Percentiles rank a stretch among this genome's conserved stretches.
phyloP scores from a whole-genome alignment of 2,329 filamentous ascomycete genomes.

The Exophiala xenobiotica region DNA sequence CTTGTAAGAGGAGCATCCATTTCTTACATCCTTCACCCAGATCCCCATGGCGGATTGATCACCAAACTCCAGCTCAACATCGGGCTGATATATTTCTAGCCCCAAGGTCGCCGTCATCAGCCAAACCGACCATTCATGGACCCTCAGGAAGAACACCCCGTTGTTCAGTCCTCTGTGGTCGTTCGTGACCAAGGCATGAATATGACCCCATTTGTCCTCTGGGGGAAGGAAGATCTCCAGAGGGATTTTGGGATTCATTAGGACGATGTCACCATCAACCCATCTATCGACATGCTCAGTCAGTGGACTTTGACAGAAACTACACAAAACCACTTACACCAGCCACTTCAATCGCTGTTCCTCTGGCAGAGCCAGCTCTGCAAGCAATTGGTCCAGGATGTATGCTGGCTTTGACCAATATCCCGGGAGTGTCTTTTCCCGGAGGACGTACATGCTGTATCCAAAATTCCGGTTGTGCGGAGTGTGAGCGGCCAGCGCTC shows the following conservation, averaged over 20 bases:
- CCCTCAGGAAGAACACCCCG: constrained; percentile 38
- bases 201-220: constrained; percentile 29
- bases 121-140: constrained; percentile 37
- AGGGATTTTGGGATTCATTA: constrained; percentile 38
- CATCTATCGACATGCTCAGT: constrained; percentile 36
- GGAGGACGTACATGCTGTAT: constrained; percentile 39
- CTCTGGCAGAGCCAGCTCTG: constrained; percentile 36
- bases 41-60: constrained; percentile 28
- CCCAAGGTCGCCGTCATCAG: constrained; percentile 35
- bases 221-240: constrained; percentile 40
- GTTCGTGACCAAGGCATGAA: constrained; percentile 36
- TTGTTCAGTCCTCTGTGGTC: constrained; percentile 39
- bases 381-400: constrained; percentile 33
- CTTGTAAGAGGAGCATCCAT: neutral
- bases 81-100: constrained; percentile 32
- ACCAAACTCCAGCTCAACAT: constrained; percentile 28
- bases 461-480: constrained; percentile 37
- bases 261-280: constrained; percentile 37
- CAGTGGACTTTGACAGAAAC: neutral
- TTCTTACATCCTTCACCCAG: constrained; percentile 14
- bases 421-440: constrained; percentile 24
- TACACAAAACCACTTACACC: constrained; percentile 23
- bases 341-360: constrained; percentile 38
- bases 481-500: constrained; percentile 38
- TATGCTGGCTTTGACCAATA: constrained; percentile 31